Evolutionary conservation across 345 rosid genomes (phyloP), one percentile per base, ranked within the genome.

Genomic region (Hibiscus tridactylites): DNA sequence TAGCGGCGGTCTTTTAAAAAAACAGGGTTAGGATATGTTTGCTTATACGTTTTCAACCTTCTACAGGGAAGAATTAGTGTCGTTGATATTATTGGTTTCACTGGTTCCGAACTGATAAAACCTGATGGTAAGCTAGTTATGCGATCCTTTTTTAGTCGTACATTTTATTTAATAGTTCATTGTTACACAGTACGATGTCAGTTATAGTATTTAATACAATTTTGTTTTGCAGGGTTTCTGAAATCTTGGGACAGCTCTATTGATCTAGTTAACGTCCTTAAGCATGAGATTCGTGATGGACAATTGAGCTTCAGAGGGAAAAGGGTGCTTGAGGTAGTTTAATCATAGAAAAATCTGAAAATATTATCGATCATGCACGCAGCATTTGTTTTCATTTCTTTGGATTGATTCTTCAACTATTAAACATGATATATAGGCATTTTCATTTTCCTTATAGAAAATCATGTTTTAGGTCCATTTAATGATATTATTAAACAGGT

Each of bases 251-350:
- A 94, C 76, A 88, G 87, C 73, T 86, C 96, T 44, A 75, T 88
- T 69, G 97, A 90, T 78, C 98, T 94, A 31, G 93, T 94, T 72
- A 85, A 84, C 73, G 85, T 91, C 71, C 95, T 91, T 72, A 94
- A 87, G 83, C 91, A 90, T 73, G 98, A 94, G 73, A 94, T 88
- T 77, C 92, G 98, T 35, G 97, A 94, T 81, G 98, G 98, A 77
- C 96, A 94, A 68, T 82, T 94, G 74, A 94, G 92, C 87, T 91
- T 94, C 74, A 88, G 97, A 84, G 98, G 98, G 60, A 94, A 94
- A 80, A 85, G 96, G 79, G 93, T 94, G 3, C 97, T 94, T 19
- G 97, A 94, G 98, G 97, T 94, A 84, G 79, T 75, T 47, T 74
- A 62, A 17, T 8, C 66, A 24, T 54, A 49, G 37, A 72, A 63